Evolutionary conservation across 306 rosid genomes (phyloP).

Genomic region (Acacia acuminata): DNA sequence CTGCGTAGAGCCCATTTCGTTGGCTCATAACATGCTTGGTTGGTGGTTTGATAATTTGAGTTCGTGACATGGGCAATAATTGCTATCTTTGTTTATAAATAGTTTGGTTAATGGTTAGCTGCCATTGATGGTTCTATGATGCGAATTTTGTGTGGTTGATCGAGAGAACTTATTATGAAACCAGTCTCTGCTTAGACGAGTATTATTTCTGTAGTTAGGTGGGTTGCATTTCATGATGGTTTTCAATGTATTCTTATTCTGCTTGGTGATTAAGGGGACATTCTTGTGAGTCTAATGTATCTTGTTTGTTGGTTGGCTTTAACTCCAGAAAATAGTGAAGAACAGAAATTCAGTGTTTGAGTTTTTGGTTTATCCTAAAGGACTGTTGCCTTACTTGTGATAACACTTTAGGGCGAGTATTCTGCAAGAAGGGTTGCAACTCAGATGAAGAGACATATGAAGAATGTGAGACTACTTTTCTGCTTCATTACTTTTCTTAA

Average conservation of each 20-base stretch:
- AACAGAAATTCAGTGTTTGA: background rate
- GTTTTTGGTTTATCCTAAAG: background rate
- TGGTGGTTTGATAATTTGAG: background rate
- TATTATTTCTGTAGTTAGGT: background rate
- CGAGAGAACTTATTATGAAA: background rate
- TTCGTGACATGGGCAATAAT: background rate
- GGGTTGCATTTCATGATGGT: background rate
- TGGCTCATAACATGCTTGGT: background rate
- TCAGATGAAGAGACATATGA: constrained; percentile 80
- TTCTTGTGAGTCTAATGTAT: background rate
- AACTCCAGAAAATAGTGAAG: background rate
- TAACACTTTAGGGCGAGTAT: constrained; percentile 72
- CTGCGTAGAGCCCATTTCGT: background rate
- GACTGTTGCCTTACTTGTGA: constrained; percentile 17
- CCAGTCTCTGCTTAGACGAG: background rate
- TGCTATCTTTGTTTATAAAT: background rate
- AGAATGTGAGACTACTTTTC: constrained; percentile 60
- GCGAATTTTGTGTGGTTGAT: background rate
- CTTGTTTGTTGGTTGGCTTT: background rate
- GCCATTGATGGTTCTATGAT: background rate
- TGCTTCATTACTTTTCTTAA: background rate
- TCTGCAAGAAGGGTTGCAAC: constrained; percentile 93
- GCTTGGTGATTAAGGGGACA: background rate
- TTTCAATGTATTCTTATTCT: background rate
- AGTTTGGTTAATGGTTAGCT: background rate